Base-by-base conservation (phyloP, 305 asterid genomes). In the Fraxinus dipetala region DNA sequence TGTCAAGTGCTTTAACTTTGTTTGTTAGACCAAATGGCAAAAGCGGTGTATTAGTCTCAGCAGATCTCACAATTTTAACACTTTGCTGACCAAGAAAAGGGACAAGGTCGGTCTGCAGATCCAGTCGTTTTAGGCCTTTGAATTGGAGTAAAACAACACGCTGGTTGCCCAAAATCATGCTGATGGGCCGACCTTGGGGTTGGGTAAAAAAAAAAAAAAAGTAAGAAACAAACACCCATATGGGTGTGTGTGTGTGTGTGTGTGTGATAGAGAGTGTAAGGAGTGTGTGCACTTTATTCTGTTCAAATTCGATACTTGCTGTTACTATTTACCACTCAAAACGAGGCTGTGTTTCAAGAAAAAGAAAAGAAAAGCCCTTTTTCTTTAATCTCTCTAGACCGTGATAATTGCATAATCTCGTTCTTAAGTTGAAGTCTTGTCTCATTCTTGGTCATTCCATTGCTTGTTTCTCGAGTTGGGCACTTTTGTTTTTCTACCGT, bases 281-380 rank as follows among this genome's bases (percentile, higher is more conserved):
- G 38, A 30, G 75, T 79, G 78, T 78, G 83, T 70, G 87, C 90
- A 85, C 98, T 93, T 93, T 93, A 93, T 92, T 93, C 91, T 85
- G 90, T 88, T 91, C 85, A 89, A 90, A 87, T 87, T 90, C 88
- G 87, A 89, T 85, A 89, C 93, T 84, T 86, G 91, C 88, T 89
- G 89, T 87, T 84, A 78, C 87, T 82, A 79, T 82, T 81, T 78
- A 85, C 87, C 82, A 63, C 90, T 86, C 77, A 84, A 85, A 90
- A 77, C 86, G 75, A 90, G 90, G 92, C 90, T 83, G 85, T 77
- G 83, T 85, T 78, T 77, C 88, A 85, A 82, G 88, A 89, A 85
- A 90, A 86, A 77, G 85, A 83, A 79, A 43, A 78, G 40, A 35
- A 7, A n/a, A 48, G 14, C 51, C 36, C 56, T 69, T 83, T 80